phyloP scores from a whole-genome alignment of 352 stramenopile genomes.

The Globisporangium recalcitrans region DNA sequence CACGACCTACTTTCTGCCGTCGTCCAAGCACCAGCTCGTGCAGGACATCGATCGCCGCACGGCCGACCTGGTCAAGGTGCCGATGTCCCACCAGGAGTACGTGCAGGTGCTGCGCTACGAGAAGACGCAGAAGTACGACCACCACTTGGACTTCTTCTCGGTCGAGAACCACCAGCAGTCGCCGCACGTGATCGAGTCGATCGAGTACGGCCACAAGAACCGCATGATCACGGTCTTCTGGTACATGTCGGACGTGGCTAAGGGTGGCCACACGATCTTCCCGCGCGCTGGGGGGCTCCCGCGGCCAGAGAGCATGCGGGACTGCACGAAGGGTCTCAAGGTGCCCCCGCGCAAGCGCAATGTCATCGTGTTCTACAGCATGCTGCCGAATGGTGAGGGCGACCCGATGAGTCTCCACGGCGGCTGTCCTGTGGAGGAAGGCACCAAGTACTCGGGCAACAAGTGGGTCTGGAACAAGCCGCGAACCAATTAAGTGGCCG shows the following conservation, averaged over 20 bases:
- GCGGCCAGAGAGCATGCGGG: conserved; percentile 33
- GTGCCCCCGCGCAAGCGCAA: conserved; percentile 62
- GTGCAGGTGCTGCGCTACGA: conserved; percentile 70
- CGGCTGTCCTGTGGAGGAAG: conserved; percentile 61
- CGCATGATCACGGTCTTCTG: conserved; percentile 82
- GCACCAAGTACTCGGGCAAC: conserved; percentile 72
- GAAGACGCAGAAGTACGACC: conserved; percentile 62
- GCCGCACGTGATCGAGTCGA: conserved; percentile 32
- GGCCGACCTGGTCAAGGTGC: conserved; percentile 53
- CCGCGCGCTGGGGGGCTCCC: conserved; percentile 41
- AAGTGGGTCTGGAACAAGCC: conserved; percentile 84
- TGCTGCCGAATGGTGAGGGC: conserved; percentile 53
- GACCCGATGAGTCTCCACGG: conserved; percentile 61
- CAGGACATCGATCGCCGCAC: conserved; percentile 54
- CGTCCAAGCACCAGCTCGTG: conserved; percentile 31
- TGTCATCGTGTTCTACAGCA: conserved; percentile 75
- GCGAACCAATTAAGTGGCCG: neutral
- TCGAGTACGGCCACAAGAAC: conserved; percentile 65
- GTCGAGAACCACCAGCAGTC: conserved; percentile 32
- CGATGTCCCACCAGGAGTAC: conserved; percentile 51
- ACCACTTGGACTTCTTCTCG: conserved; percentile 60
- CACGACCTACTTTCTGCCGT: conserved; percentile 67
- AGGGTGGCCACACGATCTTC: conserved; percentile 64
- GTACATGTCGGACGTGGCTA: conserved; percentile 77
- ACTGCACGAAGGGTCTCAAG: conserved; percentile 53